Evolutionary conservation across 2,329 filamentous ascomycete genomes (phyloP).

Genomic region (Xylaria sp.): DNA sequence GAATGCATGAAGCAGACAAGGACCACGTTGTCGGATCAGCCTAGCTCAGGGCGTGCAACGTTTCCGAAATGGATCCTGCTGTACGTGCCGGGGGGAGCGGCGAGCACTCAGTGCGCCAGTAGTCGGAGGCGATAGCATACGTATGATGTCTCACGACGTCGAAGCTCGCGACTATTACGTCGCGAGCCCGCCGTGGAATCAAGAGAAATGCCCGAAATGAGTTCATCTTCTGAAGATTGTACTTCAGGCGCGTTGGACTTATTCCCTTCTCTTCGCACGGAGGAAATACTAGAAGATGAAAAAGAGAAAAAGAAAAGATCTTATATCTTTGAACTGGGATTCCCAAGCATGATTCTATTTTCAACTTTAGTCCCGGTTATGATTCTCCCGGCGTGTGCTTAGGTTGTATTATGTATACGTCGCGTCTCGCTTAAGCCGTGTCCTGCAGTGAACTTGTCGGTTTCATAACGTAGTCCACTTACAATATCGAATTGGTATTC

Average conservation of each 20-base stretch:
- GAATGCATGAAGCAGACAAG: conserved; percentile 35
- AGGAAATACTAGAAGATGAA: neutral
- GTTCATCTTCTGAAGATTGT: neutral
- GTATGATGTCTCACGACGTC: conserved; percentile 22
- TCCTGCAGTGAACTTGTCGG: neutral
- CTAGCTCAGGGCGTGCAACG: conserved; percentile 33
- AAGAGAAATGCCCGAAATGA: conserved; percentile 17
- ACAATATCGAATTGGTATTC: neutral
- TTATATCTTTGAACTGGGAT: neutral
- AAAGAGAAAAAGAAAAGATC: conserved; percentile 3
- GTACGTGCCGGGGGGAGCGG: conserved; percentile 9
- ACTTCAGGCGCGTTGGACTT: neutral
- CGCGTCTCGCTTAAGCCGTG: conserved; percentile 15
- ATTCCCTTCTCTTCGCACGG: neutral
- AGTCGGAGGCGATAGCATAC: conserved; percentile 17
- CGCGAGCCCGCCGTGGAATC: conserved; percentile 2
- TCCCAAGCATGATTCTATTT: conserved; percentile 5
- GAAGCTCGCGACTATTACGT: conserved; percentile 7
- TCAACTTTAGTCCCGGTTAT: neutral
- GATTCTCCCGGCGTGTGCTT: neutral
- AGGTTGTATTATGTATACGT: neutral
- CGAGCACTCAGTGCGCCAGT: conserved; percentile 9
- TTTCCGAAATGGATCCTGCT: conserved; percentile 31
- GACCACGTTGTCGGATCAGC: conserved; percentile 39
- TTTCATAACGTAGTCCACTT: neutral